Evolutionary conservation across 2,329 filamentous ascomycete species (phyloP), one percentile per base, ranked within the genome.

Genomic region (Ophiosphaerella korrae): DNA sequence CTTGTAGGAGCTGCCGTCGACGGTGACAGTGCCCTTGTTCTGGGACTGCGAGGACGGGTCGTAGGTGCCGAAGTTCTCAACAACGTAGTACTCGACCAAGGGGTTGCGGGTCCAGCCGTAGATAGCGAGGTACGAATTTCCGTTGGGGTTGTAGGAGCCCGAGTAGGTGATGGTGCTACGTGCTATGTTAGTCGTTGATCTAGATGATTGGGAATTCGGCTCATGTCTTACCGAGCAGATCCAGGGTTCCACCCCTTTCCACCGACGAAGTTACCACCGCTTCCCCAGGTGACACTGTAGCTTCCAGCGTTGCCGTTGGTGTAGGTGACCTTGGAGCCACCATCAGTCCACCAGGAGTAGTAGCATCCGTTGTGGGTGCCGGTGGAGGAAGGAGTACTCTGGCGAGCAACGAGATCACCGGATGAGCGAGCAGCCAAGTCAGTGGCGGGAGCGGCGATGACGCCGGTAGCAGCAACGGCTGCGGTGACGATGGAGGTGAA

Each of bases 311-410:
- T 67, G 16, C 76, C 78, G 69, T 84, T 85, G 63, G 78, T 82
- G 74, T 85, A 86, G 34, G 74, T 79, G 7, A 81, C 79, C 36
- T 72, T 64, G 33, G 73, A 77, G n/a, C 70, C 74, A 26, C 79
- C 78, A 52, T 85, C 82, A 48, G 78, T 83, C 82, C 82, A 86
- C 75, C 78, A 85, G 7, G 80, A 83, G 71, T 82, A 86, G 75
- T 80, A 86, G 74, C 78, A 86, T 47, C 82, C 82, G 61, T 83
- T 80, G 73, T 81, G 74, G 6, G 75, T 80, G 42, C 82, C 83
- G 3, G 78, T 80, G 12, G 73, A 69, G 56, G 75, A 80, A 45
- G 75, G 66, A 24, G 81, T 81, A 29, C 75, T 72, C 56, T 70
- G 70, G 32, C 66, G 65, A 21, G 63, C 57, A 37, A 60, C 59